A percentile compares a stretch with the other conserved stretches of the same genome.
Evolutionary conservation across 441 rosid species (phyloP).

Genomic region (Gossypium schwendimanii): DNA sequence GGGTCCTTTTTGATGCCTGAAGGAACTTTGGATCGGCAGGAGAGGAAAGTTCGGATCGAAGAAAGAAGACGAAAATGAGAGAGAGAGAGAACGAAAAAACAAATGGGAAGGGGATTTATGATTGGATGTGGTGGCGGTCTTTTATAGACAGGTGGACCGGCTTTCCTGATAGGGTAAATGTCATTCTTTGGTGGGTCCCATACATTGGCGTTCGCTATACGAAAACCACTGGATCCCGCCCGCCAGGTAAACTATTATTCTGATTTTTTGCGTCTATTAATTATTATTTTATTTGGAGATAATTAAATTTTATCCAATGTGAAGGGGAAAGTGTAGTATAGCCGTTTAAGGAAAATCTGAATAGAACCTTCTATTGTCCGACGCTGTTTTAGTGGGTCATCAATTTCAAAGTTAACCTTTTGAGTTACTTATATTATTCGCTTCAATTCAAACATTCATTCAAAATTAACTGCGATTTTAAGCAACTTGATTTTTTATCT

Average conservation of each 20-base stretch:
- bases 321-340: too few relatives aligned
- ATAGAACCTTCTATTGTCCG: neutral
- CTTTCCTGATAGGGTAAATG: slow-evolving; percentile 15
- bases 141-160: slow-evolving; percentile 8
- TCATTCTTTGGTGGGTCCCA: slow-evolving; percentile 25
- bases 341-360: neutral
- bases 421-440: too few relatives aligned
- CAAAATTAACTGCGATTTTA: too few relatives aligned
- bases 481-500: too few relatives aligned
- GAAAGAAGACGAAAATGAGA: neutral
- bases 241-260: slow-evolving; percentile 13
- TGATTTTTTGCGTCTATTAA: neutral
- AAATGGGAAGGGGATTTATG: neutral
- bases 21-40: neutral
- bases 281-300: neutral
- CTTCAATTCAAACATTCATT: too few relatives aligned
- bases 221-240: slow-evolving; percentile 23
- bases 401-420: too few relatives aligned
- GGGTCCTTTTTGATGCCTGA: slow-evolving; percentile 7
- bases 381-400: neutral
- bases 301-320: neutral
- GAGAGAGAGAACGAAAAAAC: neutral
- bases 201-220: slow-evolving; percentile 25
- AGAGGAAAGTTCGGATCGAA: neutral
- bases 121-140: slow-evolving; percentile 14